A percentile compares a stretch with the other conserved stretches of the same genome.
Evolutionary conservation across 139 green algal genomes (phyloP).

Genomic region (Penium margaritaceum): DNA sequence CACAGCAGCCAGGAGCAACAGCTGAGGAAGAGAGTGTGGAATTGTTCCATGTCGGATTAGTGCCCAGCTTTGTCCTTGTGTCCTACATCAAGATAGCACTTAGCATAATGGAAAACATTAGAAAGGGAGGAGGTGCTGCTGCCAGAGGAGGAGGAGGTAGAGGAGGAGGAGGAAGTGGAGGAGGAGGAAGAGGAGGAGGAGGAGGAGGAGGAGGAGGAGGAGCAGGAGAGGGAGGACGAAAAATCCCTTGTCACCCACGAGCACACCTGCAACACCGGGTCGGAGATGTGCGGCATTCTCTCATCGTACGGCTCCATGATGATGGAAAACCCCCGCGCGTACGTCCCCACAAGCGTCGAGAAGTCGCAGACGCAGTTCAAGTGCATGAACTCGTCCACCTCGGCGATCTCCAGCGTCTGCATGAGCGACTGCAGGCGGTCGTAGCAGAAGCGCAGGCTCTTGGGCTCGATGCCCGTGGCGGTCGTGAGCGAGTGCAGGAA

Average conservation of each 20-base stretch:
- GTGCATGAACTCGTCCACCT: conserved; percentile 84
- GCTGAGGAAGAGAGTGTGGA: too few relatives aligned
- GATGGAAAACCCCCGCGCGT: conserved; percentile 85
- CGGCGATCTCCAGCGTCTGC: conserved; percentile 90
- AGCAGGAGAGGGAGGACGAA: not conserved
- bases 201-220: not conserved
- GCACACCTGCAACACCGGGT: conserved; percentile 77
- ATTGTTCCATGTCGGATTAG: too few relatives aligned
- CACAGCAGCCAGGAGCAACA: too few relatives aligned
- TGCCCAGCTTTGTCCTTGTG: too few relatives aligned
- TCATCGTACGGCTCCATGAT: conserved; percentile 98
- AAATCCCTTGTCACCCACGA: too few relatives aligned
- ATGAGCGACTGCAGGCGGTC: conserved; percentile 85
- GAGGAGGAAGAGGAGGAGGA: too few relatives aligned
- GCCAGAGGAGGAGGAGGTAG: too few relatives aligned
- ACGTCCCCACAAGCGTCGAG: conserved; percentile 90
- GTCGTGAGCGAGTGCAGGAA: conserved; percentile 73
- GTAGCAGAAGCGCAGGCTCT: conserved; percentile 90
- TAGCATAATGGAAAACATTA: too few relatives aligned
- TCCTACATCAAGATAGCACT: too few relatives aligned
- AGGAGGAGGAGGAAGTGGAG: too few relatives aligned
- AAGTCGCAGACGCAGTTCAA: conserved; percentile 86
- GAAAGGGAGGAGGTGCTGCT: too few relatives aligned
- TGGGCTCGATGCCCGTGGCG: conserved; percentile 58
- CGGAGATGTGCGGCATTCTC: conserved; percentile 77